Evolutionary conservation across 2,329 filamentous ascomycete species (phyloP), one percentile per base, ranked within the genome.

Genomic region (Thielaviopsis populi): DNA sequence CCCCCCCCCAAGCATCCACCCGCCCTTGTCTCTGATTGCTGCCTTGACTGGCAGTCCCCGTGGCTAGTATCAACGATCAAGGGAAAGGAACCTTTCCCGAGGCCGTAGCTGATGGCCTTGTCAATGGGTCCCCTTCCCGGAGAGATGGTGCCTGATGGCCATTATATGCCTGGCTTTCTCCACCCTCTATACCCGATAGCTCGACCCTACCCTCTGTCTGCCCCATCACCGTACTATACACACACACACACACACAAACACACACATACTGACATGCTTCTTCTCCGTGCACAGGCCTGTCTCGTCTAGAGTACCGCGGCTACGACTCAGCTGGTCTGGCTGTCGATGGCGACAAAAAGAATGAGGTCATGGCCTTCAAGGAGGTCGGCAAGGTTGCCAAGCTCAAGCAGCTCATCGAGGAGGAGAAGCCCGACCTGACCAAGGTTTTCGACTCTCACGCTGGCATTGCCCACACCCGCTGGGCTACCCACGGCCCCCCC

Each of bases 371-470:
- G 69, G 91, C 94, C 68, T 97, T 91, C 84, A 99, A 99, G 83
- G 94, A 97, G 80, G 94, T 99, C 68, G 94, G 94, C 81, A 99
- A 99, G 85, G 94, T 99, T 67, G 90, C 87, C 75, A 96, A 95
- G 79, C 83, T 99, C 74, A 95, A 89, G 83, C 80, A 91, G 78
- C 87, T 97, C 75, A 92, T 97, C 71, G 89, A 87, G 64, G 84
- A 89, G 74, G 81, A 84, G 74, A 83, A 90, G 72, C 82, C 91
- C 77, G 89, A 99, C 77, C 80, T 91, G 70, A 88, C 83, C 75
- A 95, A 96, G 82, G 83, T 91, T 73, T 97, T 96, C 75, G 94
- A 97, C 77, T 96, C 91, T 73, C 94, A 99, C 79, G 91, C 90
- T 73, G 94, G 92, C 75, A 97, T 99, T 80, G 89, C 94, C 75